Percentiles rank a stretch among this genome's conserved stretches.
Conservation (phyloP, 1,284 basidiomycete species). For the Marasmius sp. region DNA sequence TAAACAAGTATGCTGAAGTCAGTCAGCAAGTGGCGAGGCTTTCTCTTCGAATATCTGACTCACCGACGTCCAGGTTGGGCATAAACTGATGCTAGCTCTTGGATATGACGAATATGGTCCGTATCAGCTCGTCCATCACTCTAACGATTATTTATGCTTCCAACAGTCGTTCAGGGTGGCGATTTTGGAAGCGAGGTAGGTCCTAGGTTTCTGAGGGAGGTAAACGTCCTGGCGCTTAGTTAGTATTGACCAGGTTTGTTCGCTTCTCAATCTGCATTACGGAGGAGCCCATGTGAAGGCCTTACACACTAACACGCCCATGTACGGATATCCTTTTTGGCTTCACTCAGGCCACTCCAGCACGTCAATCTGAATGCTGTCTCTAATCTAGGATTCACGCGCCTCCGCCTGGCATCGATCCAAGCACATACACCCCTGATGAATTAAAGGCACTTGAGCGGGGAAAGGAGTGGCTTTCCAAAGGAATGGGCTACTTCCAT, state of each 20-base stretch:
- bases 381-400: slow-evolving; percentile 21
- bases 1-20: slow-evolving; percentile 41
- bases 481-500: slow-evolving; percentile 40
- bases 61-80: slow-evolving; percentile 30
- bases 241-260: slow-evolving; percentile 26
- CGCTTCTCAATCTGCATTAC: slow-evolving; percentile 29
- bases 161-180: slow-evolving; percentile 53
- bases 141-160: background rate
- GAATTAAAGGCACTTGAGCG: slow-evolving; percentile 36
- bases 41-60: background rate
- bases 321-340: slow-evolving; percentile 19
- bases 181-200: slow-evolving; percentile 47
- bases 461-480: slow-evolving; percentile 27
- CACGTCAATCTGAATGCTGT: slow-evolving; percentile 15
- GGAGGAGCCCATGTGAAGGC: slow-evolving; percentile 36
- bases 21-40: background rate
- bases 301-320: slow-evolving; percentile 38
- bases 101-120: slow-evolving; percentile 55
- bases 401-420: slow-evolving; percentile 25
- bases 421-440: slow-evolving; percentile 27
- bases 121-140: slow-evolving; percentile 7
- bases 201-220: slow-evolving; percentile 10
- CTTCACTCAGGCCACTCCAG: background rate
- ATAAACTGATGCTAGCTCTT: slow-evolving; percentile 53
- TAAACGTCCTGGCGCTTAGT: no score